Evolutionary conservation across 2,329 filamentous ascomycete genomes (phyloP).

Genomic region (Botryotinia narcissicola): DNA sequence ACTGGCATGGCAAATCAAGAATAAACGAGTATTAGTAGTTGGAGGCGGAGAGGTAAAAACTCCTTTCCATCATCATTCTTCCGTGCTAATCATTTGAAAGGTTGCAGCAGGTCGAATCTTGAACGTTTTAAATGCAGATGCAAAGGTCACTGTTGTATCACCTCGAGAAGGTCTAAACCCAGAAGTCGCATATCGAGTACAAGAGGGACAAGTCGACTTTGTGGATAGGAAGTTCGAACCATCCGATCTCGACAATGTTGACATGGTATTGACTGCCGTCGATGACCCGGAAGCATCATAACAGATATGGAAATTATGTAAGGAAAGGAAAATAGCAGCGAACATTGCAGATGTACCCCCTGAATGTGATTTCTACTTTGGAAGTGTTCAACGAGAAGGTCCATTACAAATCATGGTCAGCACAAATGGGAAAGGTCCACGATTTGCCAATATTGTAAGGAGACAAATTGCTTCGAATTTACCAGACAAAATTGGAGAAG

Average conservation of each 20-base stretch:
- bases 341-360: conserved; percentile 97
- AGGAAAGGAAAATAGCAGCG: conserved; percentile 76
- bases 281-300: conserved; percentile 92
- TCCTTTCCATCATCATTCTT: neutral
- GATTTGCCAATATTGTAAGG: conserved; percentile 82
- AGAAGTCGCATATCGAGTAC: conserved; percentile 81
- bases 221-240: conserved; percentile 82
- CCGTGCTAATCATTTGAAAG: conserved; percentile 49
- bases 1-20: conserved; percentile 90
- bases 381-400: conserved; percentile 89
- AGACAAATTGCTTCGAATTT: conserved; percentile 75
- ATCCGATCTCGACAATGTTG: conserved; percentile 77
- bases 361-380: conserved; percentile 99
- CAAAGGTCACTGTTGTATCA: conserved; percentile 80
- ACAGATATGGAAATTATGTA: conserved; percentile 90
- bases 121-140: conserved; percentile 92
- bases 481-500: conserved; percentile 76
- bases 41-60: conserved; percentile 82
- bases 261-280: conserved; percentile 91
- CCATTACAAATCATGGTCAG: conserved; percentile 98
- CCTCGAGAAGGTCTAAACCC: conserved; percentile 78
- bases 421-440: conserved; percentile 94
- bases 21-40: conserved; percentile 86
- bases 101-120: conserved; percentile 93
- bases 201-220: conserved; percentile 72